Evolutionary conservation across 805 yeast genomes (phyloP), one percentile per base, ranked within the genome.

Genomic region (Hyphopichia homilentoma): DNA sequence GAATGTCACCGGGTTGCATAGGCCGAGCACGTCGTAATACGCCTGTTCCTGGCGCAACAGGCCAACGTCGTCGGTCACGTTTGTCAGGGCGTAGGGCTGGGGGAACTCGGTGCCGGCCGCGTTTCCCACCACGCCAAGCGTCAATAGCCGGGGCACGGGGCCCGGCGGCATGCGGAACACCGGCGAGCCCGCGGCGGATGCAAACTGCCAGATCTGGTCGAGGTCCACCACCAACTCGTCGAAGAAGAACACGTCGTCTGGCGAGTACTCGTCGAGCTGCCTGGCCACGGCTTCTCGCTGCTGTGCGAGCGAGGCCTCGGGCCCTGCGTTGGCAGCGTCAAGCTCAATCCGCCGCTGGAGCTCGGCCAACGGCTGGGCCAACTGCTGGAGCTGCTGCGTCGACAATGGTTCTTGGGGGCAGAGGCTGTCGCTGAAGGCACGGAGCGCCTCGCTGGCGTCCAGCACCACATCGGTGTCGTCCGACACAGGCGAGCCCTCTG

Each of bases 61-160:
- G 2, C 20, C 22, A 9, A 9, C 8, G 16, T 26, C 24, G 15
- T 21, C 29, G 4, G 18, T 7, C 12, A 47, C 29, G 29, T 50
- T 50, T 12, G 48, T 29, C 2, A 54, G 38, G 4, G 53, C 40
- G 18, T 49, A 30, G 1, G 59, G 60, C n/a, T 41, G 36, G 12
- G 48, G 40, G 16, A 55, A 47, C 20, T 46, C 41, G 6, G 49
- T 28, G 12, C 50, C 52, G 7, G 36, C 27, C 5, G 48, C 31
- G 35, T 54, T 57, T 3, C 53, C 52, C 6, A 46, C 43, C 1
- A 54, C 11, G 0, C 57, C 44, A 5, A 56, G 14, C 6, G 57
- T 43, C 7, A 51, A 36, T 6, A 38, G 37, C 14, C 35, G 29
- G n/a, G n/a, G n/a, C n/a, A n/a, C 6, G 33, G 35, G 2, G 15